Conservation (phyloP, 179 eudicot species). For the Silene noctiflora region DNA sequence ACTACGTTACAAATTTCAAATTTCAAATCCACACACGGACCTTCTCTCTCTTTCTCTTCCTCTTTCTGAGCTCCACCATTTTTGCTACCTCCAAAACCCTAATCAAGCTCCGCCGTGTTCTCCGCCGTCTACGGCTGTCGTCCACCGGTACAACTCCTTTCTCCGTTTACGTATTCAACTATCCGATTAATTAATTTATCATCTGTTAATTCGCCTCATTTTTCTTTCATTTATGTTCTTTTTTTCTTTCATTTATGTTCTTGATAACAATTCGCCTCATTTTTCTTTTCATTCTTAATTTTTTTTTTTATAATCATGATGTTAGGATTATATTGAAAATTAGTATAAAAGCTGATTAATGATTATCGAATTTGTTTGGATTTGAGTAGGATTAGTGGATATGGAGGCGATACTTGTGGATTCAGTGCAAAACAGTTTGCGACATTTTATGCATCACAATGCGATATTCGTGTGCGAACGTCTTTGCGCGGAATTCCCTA, state of each 20-base stretch:
- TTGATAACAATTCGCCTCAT: neutral
- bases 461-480: slow-evolving; percentile 94
- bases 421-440: slow-evolving; percentile 68
- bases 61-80: neutral
- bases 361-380: neutral
- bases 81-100: neutral
- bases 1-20: neutral
- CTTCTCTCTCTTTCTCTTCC: neutral
- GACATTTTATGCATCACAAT: slow-evolving; percentile 67
- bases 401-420: slow-evolving; percentile 83
- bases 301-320: too few species aligned
- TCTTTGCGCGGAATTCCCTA: slow-evolving; percentile 90
- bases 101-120: neutral
- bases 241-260: neutral
- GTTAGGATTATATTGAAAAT: neutral
- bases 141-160: neutral
- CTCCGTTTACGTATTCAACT: neutral
- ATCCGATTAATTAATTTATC: neutral
- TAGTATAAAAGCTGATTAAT: neutral
- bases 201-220: too few species aligned
- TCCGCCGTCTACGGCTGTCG: neutral
- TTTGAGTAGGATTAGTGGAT: slow-evolving; percentile 9
- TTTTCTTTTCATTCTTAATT: too few species aligned
- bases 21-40: neutral
- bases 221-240: too few species aligned